Evolutionary conservation across 1,284 basidiomycete species (phyloP), one percentile per base, ranked within the genome.

Genomic region (Volvariella surrecta): DNA sequence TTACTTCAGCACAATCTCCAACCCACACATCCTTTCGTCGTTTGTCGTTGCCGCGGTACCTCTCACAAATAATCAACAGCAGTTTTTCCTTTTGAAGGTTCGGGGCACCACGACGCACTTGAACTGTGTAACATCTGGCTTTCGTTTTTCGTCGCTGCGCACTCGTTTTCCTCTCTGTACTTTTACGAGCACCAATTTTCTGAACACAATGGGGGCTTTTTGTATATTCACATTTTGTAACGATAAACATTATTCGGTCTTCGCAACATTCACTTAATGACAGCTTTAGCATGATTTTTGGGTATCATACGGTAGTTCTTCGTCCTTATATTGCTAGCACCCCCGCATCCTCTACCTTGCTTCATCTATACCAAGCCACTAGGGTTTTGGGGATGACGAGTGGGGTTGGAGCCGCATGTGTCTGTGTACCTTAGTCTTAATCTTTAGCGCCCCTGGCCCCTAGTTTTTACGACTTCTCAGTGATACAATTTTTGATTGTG

Each of bases 181-280:
- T 35, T 35, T 7, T 35, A 4, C 24, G 11, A 28, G 24, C 24
- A 28, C 24, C 24, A 6, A 28, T 11, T 6, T n/a, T 28, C 24
- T 28, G 24, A 28, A 28, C 24, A 11, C 34, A 35, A 4, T 35
- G 34, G 18, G n/a, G n/a, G 34, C 34, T 19, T 35, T 15, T 6
- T 35, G 18, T 35, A 35, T 35, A 16, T 35, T 35, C 18, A 35
- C 34, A 6, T 35, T 11, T 35, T 35, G 34, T 35, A 35, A 35
- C 34, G 34, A 35, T 35, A 35, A 35, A 15, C 34, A 35, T 35
- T 35, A 35, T 35, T 35, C 34, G 13, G n/a, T 19, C 34, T 35
- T 35, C 24, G 24, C 24, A 28, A 11, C 24, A 28, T 28, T 28
- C 24, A 28, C 24, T 28, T 28, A 28, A 28, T 28, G 24, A 28